phyloP scores from a whole-genome alignment of 805 yeast species.

The Saccharomycopsis babjevae region DNA sequence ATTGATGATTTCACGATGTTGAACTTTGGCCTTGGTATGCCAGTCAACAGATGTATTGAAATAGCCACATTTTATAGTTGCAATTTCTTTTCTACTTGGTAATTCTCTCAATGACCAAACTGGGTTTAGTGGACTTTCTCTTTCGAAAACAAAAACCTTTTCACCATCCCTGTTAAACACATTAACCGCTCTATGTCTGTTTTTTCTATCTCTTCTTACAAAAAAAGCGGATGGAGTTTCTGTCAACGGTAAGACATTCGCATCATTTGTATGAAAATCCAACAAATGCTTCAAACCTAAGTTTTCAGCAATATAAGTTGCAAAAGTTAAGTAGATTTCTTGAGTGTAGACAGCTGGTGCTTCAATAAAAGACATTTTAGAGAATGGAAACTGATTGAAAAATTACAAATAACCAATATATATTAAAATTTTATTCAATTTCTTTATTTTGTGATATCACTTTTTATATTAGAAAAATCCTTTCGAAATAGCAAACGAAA shows the following conservation, averaged over 20 bases:
- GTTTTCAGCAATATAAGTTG: conserved; percentile 35
- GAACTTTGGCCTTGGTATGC: conserved; percentile 35
- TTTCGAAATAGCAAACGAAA: not conserved
- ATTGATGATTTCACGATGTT: conserved; percentile 33
- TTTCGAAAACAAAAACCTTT: conserved; percentile 41
- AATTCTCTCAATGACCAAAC: conserved; percentile 40
- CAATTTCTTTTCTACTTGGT: conserved; percentile 38
- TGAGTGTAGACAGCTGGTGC: conserved; percentile 38
- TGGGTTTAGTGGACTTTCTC: conserved; percentile 37
- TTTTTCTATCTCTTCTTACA: conserved; percentile 41
- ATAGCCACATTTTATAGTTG: conserved; percentile 42
- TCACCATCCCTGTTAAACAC: conserved; percentile 37
- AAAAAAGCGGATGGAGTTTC: conserved; percentile 32
- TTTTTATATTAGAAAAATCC: not conserved
- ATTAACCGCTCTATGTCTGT: conserved; percentile 35
- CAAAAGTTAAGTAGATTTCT: conserved; percentile 30
- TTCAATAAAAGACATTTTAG: conserved; percentile 33
- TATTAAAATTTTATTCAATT: not conserved
- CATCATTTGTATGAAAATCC: conserved; percentile 32
- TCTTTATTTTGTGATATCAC: not conserved
- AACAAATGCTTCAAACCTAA: conserved; percentile 30
- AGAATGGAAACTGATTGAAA: not conserved
- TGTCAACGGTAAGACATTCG: conserved; percentile 32
- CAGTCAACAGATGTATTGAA: conserved; percentile 37
- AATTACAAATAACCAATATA: not conserved